phyloP scores from a whole-genome alignment of 768 basidiomycete genomes.

The Multifurca ochricompacta region DNA sequence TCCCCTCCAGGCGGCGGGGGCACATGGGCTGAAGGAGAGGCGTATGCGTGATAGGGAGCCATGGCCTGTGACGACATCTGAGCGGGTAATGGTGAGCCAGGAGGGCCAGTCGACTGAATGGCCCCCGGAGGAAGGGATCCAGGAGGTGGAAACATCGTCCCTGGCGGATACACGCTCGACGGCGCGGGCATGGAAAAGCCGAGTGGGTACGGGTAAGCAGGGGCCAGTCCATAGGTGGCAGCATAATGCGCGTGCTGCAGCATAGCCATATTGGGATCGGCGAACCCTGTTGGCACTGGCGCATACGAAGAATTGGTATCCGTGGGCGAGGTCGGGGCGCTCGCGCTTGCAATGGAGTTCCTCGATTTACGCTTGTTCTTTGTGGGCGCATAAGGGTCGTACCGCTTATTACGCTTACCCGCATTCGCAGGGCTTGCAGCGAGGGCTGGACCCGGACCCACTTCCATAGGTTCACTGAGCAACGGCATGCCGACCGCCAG shows the following conservation, averaged over 20 bases:
- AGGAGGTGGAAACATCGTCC: constrained; percentile 6
- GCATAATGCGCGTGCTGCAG: constrained; percentile 21
- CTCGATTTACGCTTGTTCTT: constrained; percentile 18
- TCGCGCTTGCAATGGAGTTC: constrained; percentile 1
- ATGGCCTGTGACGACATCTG: constrained; percentile 7
- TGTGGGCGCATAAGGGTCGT: constrained; percentile 27
- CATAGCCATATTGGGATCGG: constrained; percentile 20
- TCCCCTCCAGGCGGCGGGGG: constrained; percentile 5
- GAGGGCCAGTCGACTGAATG: neutral
- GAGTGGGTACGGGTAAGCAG: constrained; percentile 14
- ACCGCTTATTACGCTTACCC: constrained; percentile 28
- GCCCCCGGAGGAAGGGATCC: constrained; percentile 5
- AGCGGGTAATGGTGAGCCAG: constrained; percentile 7
- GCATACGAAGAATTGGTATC: constrained; percentile 6
- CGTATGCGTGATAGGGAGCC: constrained; percentile 7
- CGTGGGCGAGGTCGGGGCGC: constrained; percentile 16
- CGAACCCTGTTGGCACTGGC: constrained; percentile 3
- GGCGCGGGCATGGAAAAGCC: constrained; percentile 15
- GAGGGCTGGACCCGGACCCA: constrained; percentile 6
- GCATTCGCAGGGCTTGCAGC: constrained; percentile 6
- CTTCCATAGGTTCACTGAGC: constrained; percentile 18
- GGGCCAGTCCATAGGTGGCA: constrained; percentile 12
- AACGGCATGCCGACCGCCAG: constrained; percentile 19
- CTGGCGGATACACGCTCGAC: constrained; percentile 1
- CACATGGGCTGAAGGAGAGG: neutral